Evolutionary conservation across 495 filamentous ascomycete species (phyloP).

Genomic region (Jackrogersella minutella): DNA sequence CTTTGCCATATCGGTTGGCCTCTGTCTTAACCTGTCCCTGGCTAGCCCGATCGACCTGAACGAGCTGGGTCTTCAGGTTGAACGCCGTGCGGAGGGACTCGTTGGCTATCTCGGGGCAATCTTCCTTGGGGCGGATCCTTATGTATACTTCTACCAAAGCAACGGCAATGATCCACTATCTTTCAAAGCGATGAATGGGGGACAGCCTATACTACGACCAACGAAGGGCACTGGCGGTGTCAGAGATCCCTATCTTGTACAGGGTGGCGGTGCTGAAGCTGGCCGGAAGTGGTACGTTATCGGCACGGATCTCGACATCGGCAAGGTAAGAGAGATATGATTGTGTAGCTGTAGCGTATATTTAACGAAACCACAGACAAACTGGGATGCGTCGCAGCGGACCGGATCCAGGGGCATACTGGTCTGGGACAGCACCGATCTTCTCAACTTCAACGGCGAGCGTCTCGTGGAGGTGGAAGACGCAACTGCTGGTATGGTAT

Average conservation of each 20-base stretch:
- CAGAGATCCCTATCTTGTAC: constrained; percentile 56
- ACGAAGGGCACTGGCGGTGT: constrained; percentile 61
- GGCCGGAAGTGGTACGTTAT: constrained; percentile 64
- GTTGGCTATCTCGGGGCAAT: constrained; percentile 61
- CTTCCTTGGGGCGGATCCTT: constrained; percentile 62
- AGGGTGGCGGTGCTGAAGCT: constrained; percentile 57
- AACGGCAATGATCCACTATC: constrained; percentile 58
- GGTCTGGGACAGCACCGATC: constrained; percentile 62
- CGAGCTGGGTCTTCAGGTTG: constrained; percentile 26
- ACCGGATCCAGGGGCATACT: constrained; percentile 60
- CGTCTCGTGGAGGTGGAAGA: constrained; percentile 59
- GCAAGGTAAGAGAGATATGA: constrained; percentile 46
- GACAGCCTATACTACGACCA: constrained; percentile 56
- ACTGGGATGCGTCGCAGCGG: constrained; percentile 61
- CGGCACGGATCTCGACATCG: constrained; percentile 62
- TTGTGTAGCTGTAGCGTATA: background rate
- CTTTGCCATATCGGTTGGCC: constrained; percentile 22
- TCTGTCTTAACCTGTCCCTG: constrained; percentile 11
- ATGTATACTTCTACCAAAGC: constrained; percentile 63
- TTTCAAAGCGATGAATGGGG: constrained; percentile 57
- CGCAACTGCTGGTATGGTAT: constrained; percentile 62
- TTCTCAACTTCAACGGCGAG: constrained; percentile 58
- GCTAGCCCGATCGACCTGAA: constrained; percentile 33
- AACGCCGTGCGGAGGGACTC: constrained; percentile 50
- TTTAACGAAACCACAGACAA: constrained; percentile 47